Conservation (phyloP, 2,329 filamentous ascomycete genomes). For the Ophiostoma angusticollis region DNA sequence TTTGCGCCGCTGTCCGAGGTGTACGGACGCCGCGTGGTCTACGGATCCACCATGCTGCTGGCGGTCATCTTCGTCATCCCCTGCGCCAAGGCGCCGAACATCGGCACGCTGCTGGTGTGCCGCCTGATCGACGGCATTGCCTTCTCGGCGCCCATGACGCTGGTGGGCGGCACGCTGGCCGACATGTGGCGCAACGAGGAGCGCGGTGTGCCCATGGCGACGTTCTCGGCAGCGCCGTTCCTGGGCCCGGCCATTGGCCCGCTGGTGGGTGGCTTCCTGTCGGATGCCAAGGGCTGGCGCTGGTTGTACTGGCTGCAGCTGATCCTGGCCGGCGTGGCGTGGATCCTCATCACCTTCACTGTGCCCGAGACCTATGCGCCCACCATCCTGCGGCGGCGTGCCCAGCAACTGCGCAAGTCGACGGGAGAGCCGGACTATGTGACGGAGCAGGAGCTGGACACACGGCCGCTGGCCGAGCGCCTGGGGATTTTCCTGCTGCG, state of each 20-base stretch:
- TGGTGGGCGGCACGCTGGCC: slow-evolving; percentile 70
- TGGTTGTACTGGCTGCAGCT: slow-evolving; percentile 51
- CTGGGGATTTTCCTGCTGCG: slow-evolving; percentile 64
- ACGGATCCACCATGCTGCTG: slow-evolving; percentile 51
- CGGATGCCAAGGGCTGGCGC: slow-evolving; percentile 17
- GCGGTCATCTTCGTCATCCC: slow-evolving; percentile 73
- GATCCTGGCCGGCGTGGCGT: slow-evolving; percentile 58
- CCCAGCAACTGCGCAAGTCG: slow-evolving; percentile 56
- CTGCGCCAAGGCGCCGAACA: slow-evolving; percentile 64
- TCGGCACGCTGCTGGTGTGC: slow-evolving; percentile 62
- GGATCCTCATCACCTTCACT: slow-evolving; percentile 71
- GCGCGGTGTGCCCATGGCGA: slow-evolving; percentile 75
- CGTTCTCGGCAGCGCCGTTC: slow-evolving; percentile 72
- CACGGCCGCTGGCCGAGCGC: slow-evolving; percentile 54
- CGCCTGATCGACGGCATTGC: slow-evolving; percentile 70
- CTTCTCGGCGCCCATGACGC: slow-evolving; percentile 75
- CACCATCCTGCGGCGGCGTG: slow-evolving; percentile 57
- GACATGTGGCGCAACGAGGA: slow-evolving; percentile 80
- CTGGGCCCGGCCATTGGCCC: slow-evolving; percentile 68
- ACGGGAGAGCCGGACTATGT: slow-evolving; percentile 56
- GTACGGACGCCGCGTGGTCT: slow-evolving; percentile 58
- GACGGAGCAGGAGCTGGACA: slow-evolving; percentile 70
- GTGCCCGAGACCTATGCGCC: slow-evolving; percentile 83
- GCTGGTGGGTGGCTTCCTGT: slow-evolving; percentile 54
- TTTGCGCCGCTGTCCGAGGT: slow-evolving; percentile 72